These are phyloP conservation scores for Canna indica DNA, from an alignment of 176 grass and related monocot genomes.

Conservation along the genomic window DNA sequence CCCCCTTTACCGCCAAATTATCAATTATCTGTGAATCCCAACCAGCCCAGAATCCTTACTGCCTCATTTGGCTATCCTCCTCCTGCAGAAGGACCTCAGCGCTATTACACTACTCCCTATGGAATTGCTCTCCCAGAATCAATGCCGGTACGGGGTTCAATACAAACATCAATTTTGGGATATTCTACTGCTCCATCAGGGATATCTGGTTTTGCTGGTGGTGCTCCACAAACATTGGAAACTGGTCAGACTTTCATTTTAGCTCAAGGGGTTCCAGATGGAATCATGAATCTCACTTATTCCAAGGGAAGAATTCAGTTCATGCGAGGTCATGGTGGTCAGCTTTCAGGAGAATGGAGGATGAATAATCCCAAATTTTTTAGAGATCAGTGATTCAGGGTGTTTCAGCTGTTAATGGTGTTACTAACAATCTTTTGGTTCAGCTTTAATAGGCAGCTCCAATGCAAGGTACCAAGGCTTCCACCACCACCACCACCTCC, in stretches of 20 bases:
- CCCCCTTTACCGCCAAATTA: background rate
- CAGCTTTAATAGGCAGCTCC: background rate
- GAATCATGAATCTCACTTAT: background rate
- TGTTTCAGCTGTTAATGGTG: background rate
- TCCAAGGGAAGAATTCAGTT: background rate
- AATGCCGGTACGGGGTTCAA: background rate
- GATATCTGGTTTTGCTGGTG: background rate
- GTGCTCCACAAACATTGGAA: background rate
- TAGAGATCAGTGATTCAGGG: background rate
- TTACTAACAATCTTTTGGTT: too few species aligned
- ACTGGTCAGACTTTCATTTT: background rate
- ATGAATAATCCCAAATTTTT: constrained; percentile 5
- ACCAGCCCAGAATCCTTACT: background rate
- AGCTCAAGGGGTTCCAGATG: constrained; percentile 3
- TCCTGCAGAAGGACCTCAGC: background rate
- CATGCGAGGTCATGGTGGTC: background rate
- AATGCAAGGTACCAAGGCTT: too few species aligned
- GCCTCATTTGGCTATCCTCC: background rate
- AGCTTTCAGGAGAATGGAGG: background rate
- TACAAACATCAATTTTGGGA: background rate
- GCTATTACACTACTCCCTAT: background rate
- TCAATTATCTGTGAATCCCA: constrained; percentile 2
- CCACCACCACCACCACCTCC: background rate
- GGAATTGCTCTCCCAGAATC: background rate
- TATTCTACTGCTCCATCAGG: background rate